A percentile compares a stretch with the other conserved stretches of the same genome.
These are phyloP conservation scores for Barnettozyma populi DNA, from an alignment of 805 yeast genomes.

Conservation along the genomic window DNA sequence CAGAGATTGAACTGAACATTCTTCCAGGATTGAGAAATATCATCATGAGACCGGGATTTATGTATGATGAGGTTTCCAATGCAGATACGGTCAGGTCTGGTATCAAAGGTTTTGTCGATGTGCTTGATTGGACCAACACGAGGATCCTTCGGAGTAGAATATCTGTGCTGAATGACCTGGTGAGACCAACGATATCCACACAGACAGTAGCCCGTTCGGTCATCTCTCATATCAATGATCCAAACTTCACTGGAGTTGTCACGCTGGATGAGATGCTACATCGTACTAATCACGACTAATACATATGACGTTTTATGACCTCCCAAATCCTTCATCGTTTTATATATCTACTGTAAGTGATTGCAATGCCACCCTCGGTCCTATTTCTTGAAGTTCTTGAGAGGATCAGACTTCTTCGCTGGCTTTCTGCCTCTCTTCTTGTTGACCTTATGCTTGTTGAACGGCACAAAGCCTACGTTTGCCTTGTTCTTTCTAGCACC, in stretches of 20 bases:
- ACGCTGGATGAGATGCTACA: conserved; percentile 43
- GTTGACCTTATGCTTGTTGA: conserved; percentile 46
- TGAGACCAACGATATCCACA: conserved; percentile 62
- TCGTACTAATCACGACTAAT: neutral
- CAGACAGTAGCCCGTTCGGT: conserved; percentile 61
- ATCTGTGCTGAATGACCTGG: conserved; percentile 37
- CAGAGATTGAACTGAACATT: conserved; percentile 53
- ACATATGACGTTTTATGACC: neutral
- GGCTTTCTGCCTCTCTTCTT: conserved; percentile 35
- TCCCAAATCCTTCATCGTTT: neutral
- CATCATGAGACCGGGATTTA: conserved; percentile 74
- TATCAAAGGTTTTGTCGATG: conserved; percentile 38
- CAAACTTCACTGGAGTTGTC: conserved; percentile 50
- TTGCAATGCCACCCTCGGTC: neutral
- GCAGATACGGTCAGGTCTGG: conserved; percentile 33
- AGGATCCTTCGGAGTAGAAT: conserved; percentile 34
- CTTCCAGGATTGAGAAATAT: conserved; percentile 53
- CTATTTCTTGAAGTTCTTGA: conserved; percentile 45
- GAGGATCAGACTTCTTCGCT: conserved; percentile 54
- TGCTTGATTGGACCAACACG: conserved; percentile 40
- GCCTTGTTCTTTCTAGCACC: conserved; percentile 53
- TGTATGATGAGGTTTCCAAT: conserved; percentile 52
- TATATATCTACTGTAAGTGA: neutral
- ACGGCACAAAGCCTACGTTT: conserved; percentile 69
- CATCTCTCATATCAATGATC: conserved; percentile 48